phyloP scores from a whole-genome alignment of 768 basidiomycete genomes.

The Gautieria morchelliformis region DNA sequence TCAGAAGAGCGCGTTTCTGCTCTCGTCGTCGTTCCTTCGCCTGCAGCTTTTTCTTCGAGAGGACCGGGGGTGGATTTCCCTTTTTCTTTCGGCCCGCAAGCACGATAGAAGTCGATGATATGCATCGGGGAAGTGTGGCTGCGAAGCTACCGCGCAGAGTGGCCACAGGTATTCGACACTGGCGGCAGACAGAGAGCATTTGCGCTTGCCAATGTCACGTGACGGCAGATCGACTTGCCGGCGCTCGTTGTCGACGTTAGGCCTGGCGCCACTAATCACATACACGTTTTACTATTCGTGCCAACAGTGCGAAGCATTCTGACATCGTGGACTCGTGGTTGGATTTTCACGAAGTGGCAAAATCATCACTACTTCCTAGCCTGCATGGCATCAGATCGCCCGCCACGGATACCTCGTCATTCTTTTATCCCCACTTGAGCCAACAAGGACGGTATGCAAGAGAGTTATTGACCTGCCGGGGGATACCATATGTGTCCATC shows the following conservation, averaged over 20 bases:
- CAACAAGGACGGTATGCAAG: conserved; percentile 69
- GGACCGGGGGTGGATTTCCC: conserved; percentile 32
- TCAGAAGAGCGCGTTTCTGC: conserved; percentile 37
- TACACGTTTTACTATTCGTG: no score
- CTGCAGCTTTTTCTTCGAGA: conserved; percentile 62
- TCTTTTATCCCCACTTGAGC: conserved; percentile 60
- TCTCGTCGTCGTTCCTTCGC: conserved; percentile 38
- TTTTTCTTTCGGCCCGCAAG: conserved; percentile 46
- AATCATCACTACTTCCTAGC: no score
- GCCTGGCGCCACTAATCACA: no score
- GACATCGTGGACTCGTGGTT: no score
- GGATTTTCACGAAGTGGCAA: no score
- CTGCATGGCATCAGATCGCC: no score
- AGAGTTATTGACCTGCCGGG: conserved; percentile 85
- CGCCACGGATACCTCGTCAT: conserved; percentile 72
- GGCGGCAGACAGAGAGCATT: not conserved
- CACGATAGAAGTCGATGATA: conserved; percentile 10
- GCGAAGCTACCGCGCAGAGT: not conserved
- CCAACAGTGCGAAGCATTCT: no score
- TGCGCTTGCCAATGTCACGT: no score
- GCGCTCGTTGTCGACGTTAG: no score
- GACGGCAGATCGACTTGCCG: no score
- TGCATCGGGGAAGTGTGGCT: not conserved
- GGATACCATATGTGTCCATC: conserved; percentile 70
- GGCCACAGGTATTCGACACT: not conserved